phyloP scores from a whole-genome alignment of 306 rosid species.

The Prunus fruticosa region DNA sequence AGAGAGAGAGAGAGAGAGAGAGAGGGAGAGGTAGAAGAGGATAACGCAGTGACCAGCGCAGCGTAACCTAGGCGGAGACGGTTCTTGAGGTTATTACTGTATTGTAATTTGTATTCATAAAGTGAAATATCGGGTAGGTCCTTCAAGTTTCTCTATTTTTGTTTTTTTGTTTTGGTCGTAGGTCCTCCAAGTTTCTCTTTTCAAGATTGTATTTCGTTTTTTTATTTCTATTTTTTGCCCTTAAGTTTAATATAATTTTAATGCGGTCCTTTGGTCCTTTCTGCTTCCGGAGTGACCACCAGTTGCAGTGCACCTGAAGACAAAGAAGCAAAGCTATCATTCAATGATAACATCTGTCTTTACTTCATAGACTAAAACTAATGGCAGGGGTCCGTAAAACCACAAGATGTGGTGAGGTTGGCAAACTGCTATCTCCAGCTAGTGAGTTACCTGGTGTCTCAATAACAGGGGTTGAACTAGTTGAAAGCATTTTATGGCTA shows the following conservation, averaged over 20 bases:
- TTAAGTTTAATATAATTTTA: no score
- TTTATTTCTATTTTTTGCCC: not conserved
- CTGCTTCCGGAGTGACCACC: not conserved
- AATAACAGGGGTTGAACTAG: no score
- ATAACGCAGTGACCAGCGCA: constrained; percentile 12
- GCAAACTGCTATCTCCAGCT: no score
- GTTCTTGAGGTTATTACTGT: not conserved
- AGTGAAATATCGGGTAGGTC: not conserved
- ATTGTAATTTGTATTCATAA: not conserved
- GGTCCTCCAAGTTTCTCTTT: not conserved
- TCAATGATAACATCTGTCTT: no score
- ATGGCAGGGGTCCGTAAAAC: no score
- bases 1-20: not conserved
- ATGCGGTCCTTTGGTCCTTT: no score
- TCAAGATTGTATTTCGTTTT: not conserved
- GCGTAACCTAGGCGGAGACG: constrained; percentile 14
- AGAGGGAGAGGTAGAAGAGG: not conserved
- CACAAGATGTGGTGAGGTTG: no score
- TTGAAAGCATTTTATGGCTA: no score
- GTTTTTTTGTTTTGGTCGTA: not conserved
- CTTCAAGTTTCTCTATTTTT: not conserved
- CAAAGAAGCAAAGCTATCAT: not conserved
- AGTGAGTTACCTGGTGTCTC: no score
- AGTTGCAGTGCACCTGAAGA: not conserved
- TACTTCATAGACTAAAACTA: no score